A percentile compares a stretch with the other conserved stretches of the same genome.
phyloP scores from a whole-genome alignment of 768 basidiomycete genomes.

The Hypholoma fasciculare region DNA sequence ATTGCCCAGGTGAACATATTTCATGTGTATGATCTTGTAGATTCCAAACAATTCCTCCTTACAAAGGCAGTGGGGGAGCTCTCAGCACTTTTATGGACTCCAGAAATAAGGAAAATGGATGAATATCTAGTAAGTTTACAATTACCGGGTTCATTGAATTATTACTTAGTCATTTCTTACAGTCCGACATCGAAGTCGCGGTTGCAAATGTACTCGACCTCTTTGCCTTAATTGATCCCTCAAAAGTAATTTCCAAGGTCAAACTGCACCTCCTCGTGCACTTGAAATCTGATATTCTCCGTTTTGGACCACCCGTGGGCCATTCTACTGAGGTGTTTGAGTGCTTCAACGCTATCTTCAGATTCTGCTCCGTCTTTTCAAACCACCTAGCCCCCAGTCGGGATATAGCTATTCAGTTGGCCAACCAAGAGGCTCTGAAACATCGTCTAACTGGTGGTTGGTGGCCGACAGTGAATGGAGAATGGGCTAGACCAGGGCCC shows the following conservation, averaged over 20 bases:
- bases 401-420: conserved; percentile 25
- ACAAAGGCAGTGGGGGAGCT: too few species aligned
- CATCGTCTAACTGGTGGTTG: conserved; percentile 31
- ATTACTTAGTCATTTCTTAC: background rate
- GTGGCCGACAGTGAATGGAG: conserved; percentile 12
- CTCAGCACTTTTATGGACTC: conserved; percentile 39
- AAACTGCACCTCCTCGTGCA: too few species aligned
- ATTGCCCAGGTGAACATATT: conserved; percentile 36
- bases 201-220: conserved; percentile 39
- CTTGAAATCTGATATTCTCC: too few species aligned
- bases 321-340: too few species aligned
- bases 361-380: too few species aligned
- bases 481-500: background rate
- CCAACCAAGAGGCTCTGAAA: conserved; percentile 28
- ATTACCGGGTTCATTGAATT: background rate
- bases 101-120: conserved; percentile 33
- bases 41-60: conserved; percentile 19
- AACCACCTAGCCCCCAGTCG: too few species aligned
- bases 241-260: too few species aligned
- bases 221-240: too few species aligned
- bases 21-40: conserved; percentile 36
- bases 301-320: too few species aligned
- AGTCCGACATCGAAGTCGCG: conserved; percentile 27
- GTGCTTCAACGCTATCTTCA: too few species aligned
- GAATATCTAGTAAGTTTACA: conserved; percentile 30